These are phyloP conservation scores for Mycena filopes DNA, from an alignment of 768 basidiomycete species.

Conservation along the genomic window DNA sequence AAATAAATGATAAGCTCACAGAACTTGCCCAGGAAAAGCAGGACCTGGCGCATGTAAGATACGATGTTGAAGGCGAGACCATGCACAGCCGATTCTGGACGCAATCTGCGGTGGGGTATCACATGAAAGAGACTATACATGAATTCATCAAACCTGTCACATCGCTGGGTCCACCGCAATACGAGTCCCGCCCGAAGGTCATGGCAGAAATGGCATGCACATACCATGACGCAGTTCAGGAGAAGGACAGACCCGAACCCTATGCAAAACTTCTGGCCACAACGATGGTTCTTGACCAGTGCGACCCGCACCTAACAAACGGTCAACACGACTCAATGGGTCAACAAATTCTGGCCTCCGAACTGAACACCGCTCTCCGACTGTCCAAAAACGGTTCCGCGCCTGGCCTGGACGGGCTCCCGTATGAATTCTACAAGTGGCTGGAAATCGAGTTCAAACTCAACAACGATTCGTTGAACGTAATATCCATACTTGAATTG, in stretches of 20 bases:
- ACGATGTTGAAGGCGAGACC: slow-evolving; percentile 1
- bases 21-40: not conserved
- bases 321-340: not conserved
- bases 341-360: not conserved
- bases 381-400: slow-evolving; percentile 18
- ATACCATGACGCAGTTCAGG: too few species aligned
- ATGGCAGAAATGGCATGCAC: too few species aligned
- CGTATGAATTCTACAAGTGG: slow-evolving; percentile 34
- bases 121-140: slow-evolving; percentile 4
- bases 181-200: too few species aligned
- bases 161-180: too few species aligned
- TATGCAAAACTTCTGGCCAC: too few species aligned
- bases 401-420: slow-evolving; percentile 26
- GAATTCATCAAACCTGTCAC: too few species aligned
- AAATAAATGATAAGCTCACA: not conserved
- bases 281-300: not conserved
- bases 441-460: not conserved
- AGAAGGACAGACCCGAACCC: too few species aligned
- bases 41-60: not conserved
- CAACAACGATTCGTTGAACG: not conserved
- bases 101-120: not conserved
- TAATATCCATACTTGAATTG: slow-evolving; percentile 25
- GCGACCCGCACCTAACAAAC: not conserved
- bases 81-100: slow-evolving; percentile 4
- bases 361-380: slow-evolving; percentile 9